These are phyloP conservation scores for Psilocybe subaeruginosa DNA, from an alignment of 768 basidiomycete genomes.

Conservation along the genomic window DNA sequence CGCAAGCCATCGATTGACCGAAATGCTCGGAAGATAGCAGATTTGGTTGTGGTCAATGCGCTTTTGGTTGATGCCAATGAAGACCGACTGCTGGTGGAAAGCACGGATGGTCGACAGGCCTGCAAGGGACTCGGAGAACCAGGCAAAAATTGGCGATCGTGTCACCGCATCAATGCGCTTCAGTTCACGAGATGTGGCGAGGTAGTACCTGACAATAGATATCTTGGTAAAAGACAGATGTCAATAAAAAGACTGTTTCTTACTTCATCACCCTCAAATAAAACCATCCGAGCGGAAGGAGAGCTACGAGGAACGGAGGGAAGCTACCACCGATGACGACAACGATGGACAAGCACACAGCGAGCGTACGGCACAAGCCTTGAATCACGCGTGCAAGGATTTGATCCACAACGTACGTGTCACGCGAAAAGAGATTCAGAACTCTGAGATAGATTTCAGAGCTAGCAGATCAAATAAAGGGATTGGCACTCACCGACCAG, in stretches of 20 bases:
- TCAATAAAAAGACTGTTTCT: conserved; percentile 20
- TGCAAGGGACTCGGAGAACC: conserved; percentile 78
- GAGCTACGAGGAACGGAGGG: conserved; percentile 77
- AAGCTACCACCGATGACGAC: conserved; percentile 81
- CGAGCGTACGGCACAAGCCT: conserved; percentile 66
- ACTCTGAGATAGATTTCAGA: conserved; percentile 52
- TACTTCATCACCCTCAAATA: conserved; percentile 83
- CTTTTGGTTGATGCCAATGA: conserved; percentile 67
- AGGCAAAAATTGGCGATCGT: conserved; percentile 89
- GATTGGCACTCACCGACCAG: conserved; percentile 59
- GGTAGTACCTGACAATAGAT: conserved; percentile 68
- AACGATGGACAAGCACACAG: conserved; percentile 60
- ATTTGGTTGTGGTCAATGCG: conserved; percentile 88
- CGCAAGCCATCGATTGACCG: conserved; percentile 84
- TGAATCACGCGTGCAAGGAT: conserved; percentile 79
- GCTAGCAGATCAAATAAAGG: not conserved
- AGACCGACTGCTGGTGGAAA: conserved; percentile 70
- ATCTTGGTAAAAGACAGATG: not conserved
- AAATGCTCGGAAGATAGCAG: conserved; percentile 70
- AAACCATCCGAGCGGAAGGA: conserved; percentile 78
- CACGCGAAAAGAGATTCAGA: conserved; percentile 89
- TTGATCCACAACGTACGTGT: conserved; percentile 86
- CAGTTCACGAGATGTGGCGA: conserved; percentile 83
- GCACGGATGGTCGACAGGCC: conserved; percentile 86
- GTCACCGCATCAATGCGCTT: conserved; percentile 90